Conservation (phyloP, 1,284 basidiomycete species). For the Puccinia sorghi region DNA sequence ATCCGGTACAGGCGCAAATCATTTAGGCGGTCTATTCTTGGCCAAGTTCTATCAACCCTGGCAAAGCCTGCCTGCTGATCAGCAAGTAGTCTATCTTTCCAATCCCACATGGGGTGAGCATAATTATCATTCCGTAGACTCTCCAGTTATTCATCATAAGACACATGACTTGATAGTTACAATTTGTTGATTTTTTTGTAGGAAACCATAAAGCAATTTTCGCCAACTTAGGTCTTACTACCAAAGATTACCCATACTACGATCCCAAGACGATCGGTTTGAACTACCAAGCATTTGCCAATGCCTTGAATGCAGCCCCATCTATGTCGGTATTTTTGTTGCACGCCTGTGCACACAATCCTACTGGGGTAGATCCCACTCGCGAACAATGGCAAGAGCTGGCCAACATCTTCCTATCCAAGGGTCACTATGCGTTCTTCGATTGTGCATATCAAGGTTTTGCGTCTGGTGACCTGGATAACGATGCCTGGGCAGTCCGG, state of each 20-base stretch:
- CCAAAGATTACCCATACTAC: conserved; percentile 83
- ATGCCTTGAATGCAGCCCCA: conserved; percentile 68
- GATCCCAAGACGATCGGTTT: conserved; percentile 85
- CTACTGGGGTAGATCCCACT: conserved; percentile 92
- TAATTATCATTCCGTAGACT: conserved; percentile 20
- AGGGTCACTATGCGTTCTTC: conserved; percentile 86
- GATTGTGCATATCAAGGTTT: conserved; percentile 96
- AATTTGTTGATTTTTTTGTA: conserved; percentile 56
- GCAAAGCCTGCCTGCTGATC: conserved; percentile 61
- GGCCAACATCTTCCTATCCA: conserved; percentile 71
- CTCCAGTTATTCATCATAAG: neutral
- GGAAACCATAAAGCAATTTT: conserved; percentile 91
- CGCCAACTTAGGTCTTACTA: conserved; percentile 75
- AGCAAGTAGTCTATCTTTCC: conserved; percentile 73
- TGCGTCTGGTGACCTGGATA: conserved; percentile 75
- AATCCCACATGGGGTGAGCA: conserved; percentile 87
- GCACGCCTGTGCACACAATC: conserved; percentile 93
- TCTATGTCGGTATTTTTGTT: conserved; percentile 80
- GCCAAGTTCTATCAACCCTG: conserved; percentile 75
- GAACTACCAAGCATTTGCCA: conserved; percentile 74
- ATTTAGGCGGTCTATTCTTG: conserved; percentile 85
- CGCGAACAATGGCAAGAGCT: conserved; percentile 82
- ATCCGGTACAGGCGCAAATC: conserved; percentile 93
- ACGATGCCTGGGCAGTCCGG: conserved; percentile 91
- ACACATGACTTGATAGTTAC: neutral